Conservation (phyloP, 352 stramenopile genomes). For the Pythium sp. region DNA sequence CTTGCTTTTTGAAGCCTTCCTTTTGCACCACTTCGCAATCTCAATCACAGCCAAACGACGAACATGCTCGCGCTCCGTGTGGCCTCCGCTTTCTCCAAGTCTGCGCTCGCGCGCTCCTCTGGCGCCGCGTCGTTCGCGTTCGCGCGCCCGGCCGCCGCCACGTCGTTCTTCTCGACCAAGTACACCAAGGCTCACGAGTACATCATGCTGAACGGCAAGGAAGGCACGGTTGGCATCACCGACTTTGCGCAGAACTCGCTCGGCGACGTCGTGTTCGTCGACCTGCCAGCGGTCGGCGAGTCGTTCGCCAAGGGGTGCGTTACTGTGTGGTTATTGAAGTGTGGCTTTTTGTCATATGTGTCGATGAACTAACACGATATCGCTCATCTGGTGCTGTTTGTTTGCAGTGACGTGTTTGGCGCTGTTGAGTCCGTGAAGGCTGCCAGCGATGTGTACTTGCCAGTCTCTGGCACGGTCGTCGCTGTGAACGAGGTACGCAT, state of each 20-base stretch:
- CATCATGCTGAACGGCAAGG: slow-evolving; percentile 72
- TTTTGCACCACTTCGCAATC: background rate
- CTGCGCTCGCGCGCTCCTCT: slow-evolving; percentile 30
- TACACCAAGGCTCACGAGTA: slow-evolving; percentile 88
- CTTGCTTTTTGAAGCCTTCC: background rate
- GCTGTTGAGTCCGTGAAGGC: slow-evolving; percentile 99
- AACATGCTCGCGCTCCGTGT: slow-evolving; percentile 53
- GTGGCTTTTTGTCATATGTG: background rate
- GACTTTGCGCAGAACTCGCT: slow-evolving; percentile 97
- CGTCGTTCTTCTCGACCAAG: slow-evolving; percentile 77
- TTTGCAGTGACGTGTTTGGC: slow-evolving; percentile 89
- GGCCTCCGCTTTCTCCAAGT: slow-evolving; percentile 51
- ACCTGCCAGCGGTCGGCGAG: slow-evolving; percentile 93
- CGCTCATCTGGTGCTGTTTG: background rate
- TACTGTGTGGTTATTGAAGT: too few species aligned
- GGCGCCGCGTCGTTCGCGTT: slow-evolving; percentile 38
- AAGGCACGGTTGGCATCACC: slow-evolving; percentile 95
- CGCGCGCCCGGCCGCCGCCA: slow-evolving; percentile 33
- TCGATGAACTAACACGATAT: background rate
- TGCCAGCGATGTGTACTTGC: slow-evolving; percentile 96
- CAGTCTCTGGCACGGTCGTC: slow-evolving; percentile 90
- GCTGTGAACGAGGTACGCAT: slow-evolving; percentile 90
- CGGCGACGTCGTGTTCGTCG: slow-evolving; percentile 97
- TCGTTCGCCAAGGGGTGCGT: slow-evolving; percentile 91
- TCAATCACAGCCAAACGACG: background rate